Evolutionary conservation across 116 monocot species (phyloP).

Genomic region (Posidonia oceanica): DNA sequence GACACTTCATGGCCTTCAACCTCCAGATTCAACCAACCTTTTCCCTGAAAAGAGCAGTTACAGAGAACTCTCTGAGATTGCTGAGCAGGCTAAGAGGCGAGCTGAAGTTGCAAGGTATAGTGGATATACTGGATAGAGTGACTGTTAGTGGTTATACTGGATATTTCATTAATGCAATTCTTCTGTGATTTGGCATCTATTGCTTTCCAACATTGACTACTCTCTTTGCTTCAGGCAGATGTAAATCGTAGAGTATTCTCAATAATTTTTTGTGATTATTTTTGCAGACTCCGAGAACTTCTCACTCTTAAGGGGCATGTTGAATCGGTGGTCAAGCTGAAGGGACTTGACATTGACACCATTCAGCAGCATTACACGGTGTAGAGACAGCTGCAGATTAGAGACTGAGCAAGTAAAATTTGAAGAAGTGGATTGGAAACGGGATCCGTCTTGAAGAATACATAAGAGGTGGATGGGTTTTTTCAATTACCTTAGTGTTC

Average conservation of each 20-base stretch:
- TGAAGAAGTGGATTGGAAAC: not conserved
- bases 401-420: not conserved
- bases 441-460: too few relatives aligned
- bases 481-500: not conserved
- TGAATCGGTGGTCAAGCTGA: constrained; percentile 68
- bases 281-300: constrained; percentile 52
- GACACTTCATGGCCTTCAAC: constrained; percentile 86
- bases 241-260: not conserved
- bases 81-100: constrained; percentile 84
- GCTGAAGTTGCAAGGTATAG: constrained; percentile 51
- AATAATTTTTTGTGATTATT: not conserved
- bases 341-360: constrained; percentile 71
- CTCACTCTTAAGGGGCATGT: constrained; percentile 77
- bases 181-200: not conserved
- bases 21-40: constrained; percentile 32
- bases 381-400: constrained; percentile 2
- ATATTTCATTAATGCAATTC: not conserved
- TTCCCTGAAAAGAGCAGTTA: constrained; percentile 78
- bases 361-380: constrained; percentile 80
- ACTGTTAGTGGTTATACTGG: not conserved
- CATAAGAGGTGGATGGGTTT: not conserved
- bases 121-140: not conserved
- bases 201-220: not conserved
- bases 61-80: constrained; percentile 89
- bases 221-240: not conserved